Evolutionary conservation across 2,329 filamentous ascomycete genomes (phyloP).

Genomic region (Phialophora chinensis): DNA sequence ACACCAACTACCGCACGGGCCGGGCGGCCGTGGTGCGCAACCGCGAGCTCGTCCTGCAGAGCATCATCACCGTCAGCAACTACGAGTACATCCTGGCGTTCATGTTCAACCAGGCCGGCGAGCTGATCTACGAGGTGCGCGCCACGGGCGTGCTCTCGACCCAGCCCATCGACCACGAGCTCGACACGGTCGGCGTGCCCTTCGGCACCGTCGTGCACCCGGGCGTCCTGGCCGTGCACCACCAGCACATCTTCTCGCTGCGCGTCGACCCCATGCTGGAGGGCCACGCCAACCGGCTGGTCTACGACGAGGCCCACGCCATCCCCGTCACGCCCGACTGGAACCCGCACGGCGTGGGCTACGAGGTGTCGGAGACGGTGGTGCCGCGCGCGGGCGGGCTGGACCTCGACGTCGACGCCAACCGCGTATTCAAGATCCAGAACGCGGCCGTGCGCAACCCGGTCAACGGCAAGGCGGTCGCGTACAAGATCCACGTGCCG

Average conservation of each 20-base stretch:
- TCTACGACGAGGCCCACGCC: conserved; percentile 65
- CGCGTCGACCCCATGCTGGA: conserved; percentile 64
- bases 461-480: conserved; percentile 60
- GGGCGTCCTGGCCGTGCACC: conserved; percentile 71
- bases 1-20: conserved; percentile 72
- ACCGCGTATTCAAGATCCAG: conserved; percentile 65
- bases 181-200: conserved; percentile 65
- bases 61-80: conserved; percentile 73
- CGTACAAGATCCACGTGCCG: conserved; percentile 62
- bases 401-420: conserved; percentile 55
- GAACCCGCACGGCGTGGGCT: conserved; percentile 61
- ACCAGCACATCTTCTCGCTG: conserved; percentile 78
- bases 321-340: conserved; percentile 61
- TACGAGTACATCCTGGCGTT: conserved; percentile 77
- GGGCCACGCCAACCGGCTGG: conserved; percentile 61
- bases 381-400: conserved; percentile 56
- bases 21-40: conserved; percentile 68
- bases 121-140: conserved; percentile 70
- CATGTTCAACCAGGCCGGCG: conserved; percentile 73
- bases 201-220: conserved; percentile 73
- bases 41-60: conserved; percentile 70
- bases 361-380: conserved; percentile 56
- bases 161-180: conserved; percentile 65
- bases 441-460: conserved; percentile 60
- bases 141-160: conserved; percentile 73